These are phyloP conservation scores for Senna siamea DNA, from an alignment of 306 rosid genomes.

Conservation along the genomic window DNA sequence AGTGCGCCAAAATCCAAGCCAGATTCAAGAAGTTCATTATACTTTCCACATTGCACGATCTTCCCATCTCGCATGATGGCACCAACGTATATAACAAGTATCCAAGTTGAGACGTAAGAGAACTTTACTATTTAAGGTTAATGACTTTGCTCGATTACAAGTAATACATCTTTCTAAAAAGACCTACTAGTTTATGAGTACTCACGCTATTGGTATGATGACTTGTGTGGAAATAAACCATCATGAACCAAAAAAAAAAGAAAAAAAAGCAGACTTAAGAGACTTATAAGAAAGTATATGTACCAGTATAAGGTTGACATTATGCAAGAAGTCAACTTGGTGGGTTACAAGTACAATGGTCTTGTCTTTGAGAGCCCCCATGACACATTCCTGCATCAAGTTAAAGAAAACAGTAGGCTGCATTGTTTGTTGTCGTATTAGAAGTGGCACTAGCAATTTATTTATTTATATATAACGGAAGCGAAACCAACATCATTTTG, in stretches of 20 bases:
- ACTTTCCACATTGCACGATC: constrained; percentile 78
- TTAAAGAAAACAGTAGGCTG: background rate
- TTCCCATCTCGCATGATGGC: constrained; percentile 72
- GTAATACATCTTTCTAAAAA: background rate
- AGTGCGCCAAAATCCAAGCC: constrained; percentile 81
- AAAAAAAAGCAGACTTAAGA: constrained; percentile 14
- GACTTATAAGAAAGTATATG: constrained; percentile 23
- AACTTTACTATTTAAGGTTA: constrained; percentile 26
- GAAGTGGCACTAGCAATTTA: too few species aligned
- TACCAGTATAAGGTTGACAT: constrained; percentile 76
- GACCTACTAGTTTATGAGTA: constrained; percentile 4
- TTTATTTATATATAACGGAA: too few species aligned
- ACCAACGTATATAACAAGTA: background rate
- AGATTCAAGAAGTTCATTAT: constrained; percentile 59
- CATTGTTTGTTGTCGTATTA: too few species aligned
- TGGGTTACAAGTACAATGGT: constrained; percentile 84
- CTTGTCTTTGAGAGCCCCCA: constrained; percentile 75
- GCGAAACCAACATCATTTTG: too few species aligned
- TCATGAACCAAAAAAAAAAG: background rate
- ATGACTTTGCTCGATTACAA: background rate
- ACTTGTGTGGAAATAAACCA: constrained; percentile 8
- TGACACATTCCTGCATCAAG: constrained; percentile 75
- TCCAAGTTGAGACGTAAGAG: constrained; percentile 28
- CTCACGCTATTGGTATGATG: background rate
- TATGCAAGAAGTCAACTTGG: constrained; percentile 91